phyloP scores from a whole-genome alignment of 2,329 filamentous ascomycete species.

The Fusarium pininemorale region DNA sequence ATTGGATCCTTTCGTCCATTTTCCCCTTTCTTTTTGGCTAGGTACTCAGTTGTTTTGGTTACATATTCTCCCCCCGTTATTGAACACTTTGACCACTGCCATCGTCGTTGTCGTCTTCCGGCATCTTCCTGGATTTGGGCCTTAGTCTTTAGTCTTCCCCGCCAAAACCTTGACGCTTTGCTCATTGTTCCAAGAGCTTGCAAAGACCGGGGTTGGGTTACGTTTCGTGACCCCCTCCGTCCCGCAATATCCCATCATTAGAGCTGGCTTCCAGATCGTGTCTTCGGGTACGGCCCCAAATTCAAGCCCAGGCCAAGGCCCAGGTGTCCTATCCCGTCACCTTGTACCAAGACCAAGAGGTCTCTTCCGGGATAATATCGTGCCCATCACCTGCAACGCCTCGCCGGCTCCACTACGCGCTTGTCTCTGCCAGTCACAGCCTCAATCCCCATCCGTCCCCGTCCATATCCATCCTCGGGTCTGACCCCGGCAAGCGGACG shows the following conservation, averaged over 20 bases:
- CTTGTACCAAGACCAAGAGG: conserved; percentile 43
- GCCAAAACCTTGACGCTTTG: conserved; percentile 36
- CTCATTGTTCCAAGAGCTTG: conserved; percentile 16
- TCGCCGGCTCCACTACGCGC: conserved; percentile 42
- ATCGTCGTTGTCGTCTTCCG: conserved; percentile 13
- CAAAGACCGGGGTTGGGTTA: conserved; percentile 31
- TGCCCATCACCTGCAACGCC: conserved; percentile 45
- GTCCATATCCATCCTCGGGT: conserved; percentile 43
- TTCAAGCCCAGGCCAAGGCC: neutral
- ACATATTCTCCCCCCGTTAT: conserved; percentile 6
- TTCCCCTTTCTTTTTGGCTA: neutral
- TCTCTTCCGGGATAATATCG: conserved; percentile 50
- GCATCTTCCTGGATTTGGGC: conserved; percentile 27
- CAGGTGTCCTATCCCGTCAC: conserved; percentile 35
- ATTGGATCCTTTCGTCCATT: conserved; percentile 4
- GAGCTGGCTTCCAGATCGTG: conserved; percentile 32
- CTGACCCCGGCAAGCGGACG: conserved; percentile 40
- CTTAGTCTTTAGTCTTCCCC: conserved; percentile 12
- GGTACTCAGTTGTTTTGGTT: conserved; percentile 17
- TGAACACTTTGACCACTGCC: neutral
- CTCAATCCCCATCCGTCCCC: conserved; percentile 27
- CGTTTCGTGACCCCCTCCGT: conserved; percentile 39
- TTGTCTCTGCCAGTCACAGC: conserved; percentile 40
- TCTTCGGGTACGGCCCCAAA: conserved; percentile 13
- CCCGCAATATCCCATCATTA: conserved; percentile 32